Evolutionary conservation across 1,284 basidiomycete genomes (phyloP).

Genomic region (Phylloboletellus chloephorus): DNA sequence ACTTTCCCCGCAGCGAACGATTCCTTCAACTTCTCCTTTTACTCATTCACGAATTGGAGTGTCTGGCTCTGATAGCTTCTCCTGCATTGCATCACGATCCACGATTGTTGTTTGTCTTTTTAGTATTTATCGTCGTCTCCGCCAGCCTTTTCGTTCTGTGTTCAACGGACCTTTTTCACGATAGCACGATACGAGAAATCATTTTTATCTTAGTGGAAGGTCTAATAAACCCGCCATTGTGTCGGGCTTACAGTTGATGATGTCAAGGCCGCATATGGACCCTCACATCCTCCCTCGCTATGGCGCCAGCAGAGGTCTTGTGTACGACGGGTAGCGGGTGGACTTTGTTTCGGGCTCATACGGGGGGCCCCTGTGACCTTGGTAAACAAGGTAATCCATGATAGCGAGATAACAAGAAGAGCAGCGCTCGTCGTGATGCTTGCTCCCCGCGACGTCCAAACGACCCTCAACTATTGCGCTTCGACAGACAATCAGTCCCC

Average conservation of each 20-base stretch:
- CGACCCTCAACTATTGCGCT: conserved; percentile 30
- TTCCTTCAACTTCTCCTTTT: not conserved
- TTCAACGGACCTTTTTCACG: not conserved
- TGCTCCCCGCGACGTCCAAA: conserved; percentile 26
- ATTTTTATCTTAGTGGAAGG: conserved; percentile 22
- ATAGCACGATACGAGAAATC: conserved; percentile 15
- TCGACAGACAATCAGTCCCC: conserved; percentile 21
- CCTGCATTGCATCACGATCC: conserved; percentile 9
- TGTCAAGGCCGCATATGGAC: not conserved
- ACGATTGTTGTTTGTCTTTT: conserved; percentile 7
- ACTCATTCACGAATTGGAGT: conserved; percentile 6
- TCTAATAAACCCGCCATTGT: conserved; percentile 13
- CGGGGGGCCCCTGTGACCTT: too few species aligned
- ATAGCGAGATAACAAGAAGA: too few species aligned
- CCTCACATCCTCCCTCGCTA: too few species aligned
- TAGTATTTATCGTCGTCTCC: conserved; percentile 20
- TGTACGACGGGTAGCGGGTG: too few species aligned
- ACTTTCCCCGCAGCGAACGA: not conserved
- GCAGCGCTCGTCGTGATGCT: not conserved
- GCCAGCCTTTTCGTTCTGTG: not conserved
- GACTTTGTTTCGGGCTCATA: too few species aligned
- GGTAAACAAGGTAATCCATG: too few species aligned
- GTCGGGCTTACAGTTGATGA: not conserved
- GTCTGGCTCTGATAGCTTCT: conserved; percentile 7
- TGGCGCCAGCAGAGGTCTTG: too few species aligned